Conservation (phyloP, 495 filamentous ascomycete genomes). For the Aspergillus mulundensis region DNA sequence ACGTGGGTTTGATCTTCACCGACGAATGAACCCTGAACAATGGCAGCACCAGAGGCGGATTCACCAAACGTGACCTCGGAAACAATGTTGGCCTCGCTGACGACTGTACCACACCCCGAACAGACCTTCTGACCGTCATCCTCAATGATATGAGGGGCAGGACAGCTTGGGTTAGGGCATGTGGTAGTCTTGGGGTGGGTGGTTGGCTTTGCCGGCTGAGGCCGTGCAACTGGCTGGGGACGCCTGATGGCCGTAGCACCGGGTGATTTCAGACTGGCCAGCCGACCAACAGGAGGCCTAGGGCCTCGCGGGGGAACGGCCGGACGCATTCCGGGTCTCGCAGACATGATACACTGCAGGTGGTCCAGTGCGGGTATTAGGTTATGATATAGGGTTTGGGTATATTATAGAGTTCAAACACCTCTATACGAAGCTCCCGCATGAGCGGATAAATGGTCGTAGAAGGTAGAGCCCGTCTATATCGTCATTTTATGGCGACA, state of each 20-base stretch:
- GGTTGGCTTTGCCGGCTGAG: conserved; percentile 32
- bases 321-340: conserved; percentile 31
- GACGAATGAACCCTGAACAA: conserved; percentile 87
- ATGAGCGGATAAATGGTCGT: not conserved
- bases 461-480: not conserved
- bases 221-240: conserved; percentile 31
- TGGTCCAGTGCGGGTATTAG: not conserved
- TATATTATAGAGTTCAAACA: not conserved
- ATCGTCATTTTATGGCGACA: not conserved
- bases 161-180: conserved; percentile 48
- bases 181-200: conserved; percentile 40
- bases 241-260: conserved; percentile 37
- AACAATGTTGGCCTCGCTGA: conserved; percentile 81
- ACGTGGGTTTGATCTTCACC: conserved; percentile 73
- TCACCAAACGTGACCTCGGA: conserved; percentile 89
- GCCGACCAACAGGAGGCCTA: conserved; percentile 35
- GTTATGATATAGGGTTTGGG: not conserved
- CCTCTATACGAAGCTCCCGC: not conserved
- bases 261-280: conserved; percentile 38
- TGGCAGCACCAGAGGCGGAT: conserved; percentile 72
- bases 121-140: conserved; percentile 63
- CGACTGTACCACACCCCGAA: conserved; percentile 74
- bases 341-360: conserved; percentile 24
- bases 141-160: conserved; percentile 44
- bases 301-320: conserved; percentile 31